Evolutionary conservation across 306 rosid genomes (phyloP), one percentile per base, ranked within the genome.

Genomic region (Cicer pinnatifidum): DNA sequence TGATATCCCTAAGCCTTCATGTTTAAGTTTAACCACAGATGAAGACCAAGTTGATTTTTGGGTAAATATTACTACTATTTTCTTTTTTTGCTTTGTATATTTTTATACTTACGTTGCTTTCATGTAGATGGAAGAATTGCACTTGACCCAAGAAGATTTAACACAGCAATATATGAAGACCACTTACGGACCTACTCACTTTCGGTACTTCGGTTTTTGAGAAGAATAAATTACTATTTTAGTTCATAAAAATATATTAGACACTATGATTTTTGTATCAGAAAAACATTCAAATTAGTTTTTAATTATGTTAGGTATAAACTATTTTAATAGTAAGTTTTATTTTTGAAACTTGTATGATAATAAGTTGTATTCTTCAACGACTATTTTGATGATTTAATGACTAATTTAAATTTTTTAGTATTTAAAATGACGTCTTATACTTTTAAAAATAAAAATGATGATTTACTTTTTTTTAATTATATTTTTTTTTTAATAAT

Each of bases 21-120:
- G 84, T 71, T 86, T 93, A 8, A 53, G 84, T 71, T 86, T 93
- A 8, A 53, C 76, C 70, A 69, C 89, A 83, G 83, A 91, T 23
- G 96, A 89, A 76, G 96, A 88, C 39, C 91, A 86, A 60, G 94
- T 80, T 12, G 90, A 87, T 58, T 85, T 88, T 81, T 91, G 92
- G 98, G 98, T 94, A 85, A 75, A 43, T 45, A 58, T 40, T 63
- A 5, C 0, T 68, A 38, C 2, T 11, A 10, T 11, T 23, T 50
- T 7, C 2, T 17, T 72, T 51, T 43, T 1, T 64, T 66, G 7
- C n/a, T 63, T 64, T 65, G 0, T 79, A 39, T 11, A 37, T 6
- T 37, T 37, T 44, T 2, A 69, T 67, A 8, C 9, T 61, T 3
- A 43, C 6, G n/a, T 52, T 7, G 9, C 7, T 61, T 52, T 45